A percentile compares a stretch with the other conserved stretches of the same genome.
Evolutionary conservation across 768 basidiomycete species (phyloP).

Genomic region (Tubosaeta brunneosetosa): DNA sequence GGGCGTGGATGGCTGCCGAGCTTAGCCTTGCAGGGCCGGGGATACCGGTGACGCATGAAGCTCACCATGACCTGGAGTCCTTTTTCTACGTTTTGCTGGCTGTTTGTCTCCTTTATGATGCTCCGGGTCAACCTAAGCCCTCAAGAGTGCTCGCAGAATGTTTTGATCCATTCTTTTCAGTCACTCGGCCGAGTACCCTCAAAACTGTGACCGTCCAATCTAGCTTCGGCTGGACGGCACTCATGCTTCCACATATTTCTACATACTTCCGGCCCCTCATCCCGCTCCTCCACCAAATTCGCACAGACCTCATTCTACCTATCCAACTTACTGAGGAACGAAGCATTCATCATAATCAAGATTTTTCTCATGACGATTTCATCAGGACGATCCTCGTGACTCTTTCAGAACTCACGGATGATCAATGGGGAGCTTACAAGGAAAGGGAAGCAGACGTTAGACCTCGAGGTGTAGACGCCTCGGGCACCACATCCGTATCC

Average conservation of each 20-base stretch:
- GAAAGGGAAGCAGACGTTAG: too few relatives aligned
- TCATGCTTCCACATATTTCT: background rate
- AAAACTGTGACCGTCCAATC: background rate
- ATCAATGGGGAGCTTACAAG: too few relatives aligned
- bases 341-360: too few relatives aligned
- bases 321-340: too few relatives aligned
- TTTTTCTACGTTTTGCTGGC: conserved; percentile 10
- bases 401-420: too few relatives aligned
- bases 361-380: too few relatives aligned
- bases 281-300: background rate
- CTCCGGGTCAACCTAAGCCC: background rate
- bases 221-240: background rate
- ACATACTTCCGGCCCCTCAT: background rate
- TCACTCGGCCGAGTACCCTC: background rate
- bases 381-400: too few relatives aligned
- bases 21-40: background rate
- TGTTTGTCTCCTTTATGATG: conserved; percentile 3
- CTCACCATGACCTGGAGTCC: conserved; percentile 5
- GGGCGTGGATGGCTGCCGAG: conserved; percentile 1
- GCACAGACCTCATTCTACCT: background rate
- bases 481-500: too few relatives aligned
- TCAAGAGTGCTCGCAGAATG: background rate
- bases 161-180: conserved; percentile 2
- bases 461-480: too few relatives aligned
- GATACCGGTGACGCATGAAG: background rate